phyloP scores from a whole-genome alignment of 1,139 yeast genomes.

The Taphrina confusa region DNA sequence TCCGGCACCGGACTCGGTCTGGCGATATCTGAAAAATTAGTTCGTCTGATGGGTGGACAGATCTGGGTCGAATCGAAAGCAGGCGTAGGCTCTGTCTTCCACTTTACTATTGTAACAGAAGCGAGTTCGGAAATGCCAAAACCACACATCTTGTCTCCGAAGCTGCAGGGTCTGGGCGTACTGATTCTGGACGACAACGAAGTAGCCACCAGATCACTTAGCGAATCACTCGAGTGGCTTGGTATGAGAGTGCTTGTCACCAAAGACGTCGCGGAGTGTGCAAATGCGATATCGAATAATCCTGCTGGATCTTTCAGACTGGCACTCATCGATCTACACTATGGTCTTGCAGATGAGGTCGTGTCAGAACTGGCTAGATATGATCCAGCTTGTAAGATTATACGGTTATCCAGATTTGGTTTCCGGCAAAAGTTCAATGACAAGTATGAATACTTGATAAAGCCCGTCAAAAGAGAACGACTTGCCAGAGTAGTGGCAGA shows the following conservation, averaged over 20 bases:
- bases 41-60: slow-evolving; percentile 60
- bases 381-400: slow-evolving; percentile 17
- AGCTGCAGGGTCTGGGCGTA: slow-evolving; percentile 13
- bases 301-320: slow-evolving; percentile 21
- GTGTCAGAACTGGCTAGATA: slow-evolving; percentile 4
- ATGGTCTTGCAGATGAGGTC: slow-evolving; percentile 23
- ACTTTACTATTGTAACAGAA: slow-evolving; percentile 45
- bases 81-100: slow-evolving; percentile 58
- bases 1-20: slow-evolving; percentile 66
- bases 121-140: background rate
- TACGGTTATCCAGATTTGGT: slow-evolving; percentile 29
- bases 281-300: background rate
- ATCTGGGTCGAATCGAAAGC: slow-evolving; percentile 56
- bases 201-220: slow-evolving; percentile 13
- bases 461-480: slow-evolving; percentile 31
- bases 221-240: slow-evolving; percentile 25
- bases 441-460: slow-evolving; percentile 22
- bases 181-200: slow-evolving; percentile 28
- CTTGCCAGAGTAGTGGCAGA: slow-evolving; percentile 22
- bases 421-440: slow-evolving; percentile 23
- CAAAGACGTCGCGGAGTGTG: background rate
- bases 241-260: slow-evolving; percentile 17
- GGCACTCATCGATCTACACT: slow-evolving; percentile 26
- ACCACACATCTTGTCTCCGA: slow-evolving; percentile 3
- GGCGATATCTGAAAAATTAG: slow-evolving; percentile 34